Base-by-base conservation (phyloP, 148 eudicot species). In the Cornus controversa region DNA sequence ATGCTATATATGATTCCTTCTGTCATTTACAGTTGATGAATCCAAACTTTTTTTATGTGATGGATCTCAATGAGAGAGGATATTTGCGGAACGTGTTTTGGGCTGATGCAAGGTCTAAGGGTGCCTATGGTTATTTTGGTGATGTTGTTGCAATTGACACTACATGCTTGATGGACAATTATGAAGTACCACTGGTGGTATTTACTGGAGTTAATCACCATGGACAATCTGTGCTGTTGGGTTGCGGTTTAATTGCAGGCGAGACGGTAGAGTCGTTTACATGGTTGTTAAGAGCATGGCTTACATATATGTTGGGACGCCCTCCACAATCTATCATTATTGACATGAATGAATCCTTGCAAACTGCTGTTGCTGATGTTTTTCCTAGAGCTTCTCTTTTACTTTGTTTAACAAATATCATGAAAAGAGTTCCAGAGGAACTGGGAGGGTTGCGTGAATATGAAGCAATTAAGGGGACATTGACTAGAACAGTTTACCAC, bases 221-320 rank as follows among this genome's bases (percentile, higher is more conserved):
- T 53, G 85, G 80, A 53, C 86, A 84, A 64, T 26, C 78, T 69
- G 75, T 84, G 75, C 47, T 79, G 27, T 42, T 84, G 15, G 86
- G 86, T 10, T 84, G 86, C 77, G 86, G 83, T 63, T 74, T 84
- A 27, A 72, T 84, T 64, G 72, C 81, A 8, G 69, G 78, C 1
- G 69, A 74, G 73, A 80, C 75, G 23, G 64, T 77, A 27, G 83
- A 80, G 16, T 84, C 83, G 11, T 84, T 60, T 54, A 57, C 67
- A 40, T 84, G 86, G 83, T 31, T 84, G 78, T 77, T 80, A 69
- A 80, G 86, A 77, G 86, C 86, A 68, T 84, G 86, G 86, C 83
- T 84, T 23, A 84, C 86, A 57, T 84, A 73, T 66, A 80, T 84
- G 81, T 76, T 84, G 18, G 86, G 86, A 50, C 86, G 78, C 8